Percentiles rank a stretch among this genome's conserved stretches.
phyloP scores from a whole-genome alignment of 331 rosid species.

The Telfairia occidentalis region DNA sequence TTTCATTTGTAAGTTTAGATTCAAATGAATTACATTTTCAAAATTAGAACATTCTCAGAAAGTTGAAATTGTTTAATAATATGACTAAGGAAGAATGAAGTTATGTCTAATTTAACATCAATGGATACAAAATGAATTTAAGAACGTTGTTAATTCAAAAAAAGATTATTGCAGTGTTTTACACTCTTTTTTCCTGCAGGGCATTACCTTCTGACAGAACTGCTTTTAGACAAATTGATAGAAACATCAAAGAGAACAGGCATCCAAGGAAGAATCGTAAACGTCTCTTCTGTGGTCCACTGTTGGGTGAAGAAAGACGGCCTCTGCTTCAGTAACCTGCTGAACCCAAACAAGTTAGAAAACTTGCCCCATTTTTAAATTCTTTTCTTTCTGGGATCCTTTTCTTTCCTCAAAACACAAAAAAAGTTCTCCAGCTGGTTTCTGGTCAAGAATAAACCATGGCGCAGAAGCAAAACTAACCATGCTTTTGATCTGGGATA shows the following conservation, averaged over 20 bases:
- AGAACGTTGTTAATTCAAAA: not conserved
- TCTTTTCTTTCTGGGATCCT: not conserved
- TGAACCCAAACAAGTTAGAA: conserved; percentile 54
- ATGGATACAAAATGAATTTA: not conserved
- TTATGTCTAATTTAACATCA: not conserved
- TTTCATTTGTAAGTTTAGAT: not conserved
- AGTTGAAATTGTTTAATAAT: not conserved
- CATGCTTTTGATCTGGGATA: not conserved
- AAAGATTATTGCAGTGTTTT: not conserved
- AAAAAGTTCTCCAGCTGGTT: not conserved
- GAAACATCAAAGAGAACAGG: conserved; percentile 71
- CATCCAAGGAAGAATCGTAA: conserved; percentile 76
- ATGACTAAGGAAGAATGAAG: not conserved
- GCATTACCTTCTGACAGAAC: conserved; percentile 64
- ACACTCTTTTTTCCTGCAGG: conserved; percentile 31
- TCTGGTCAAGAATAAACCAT: not conserved
- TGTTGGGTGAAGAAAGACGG: conserved; percentile 62
- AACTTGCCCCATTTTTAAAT: not conserved
- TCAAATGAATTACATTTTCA: not conserved
- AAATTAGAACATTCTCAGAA: not conserved
- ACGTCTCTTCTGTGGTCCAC: conserved; percentile 74
- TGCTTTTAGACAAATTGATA: conserved; percentile 72
- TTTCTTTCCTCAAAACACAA: not conserved
- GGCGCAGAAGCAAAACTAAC: not conserved
- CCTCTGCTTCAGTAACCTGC: conserved; percentile 55